These are phyloP conservation scores for Raddia guianensis DNA, from an alignment of 176 grass and related monocot genomes.

Conservation along the genomic window DNA sequence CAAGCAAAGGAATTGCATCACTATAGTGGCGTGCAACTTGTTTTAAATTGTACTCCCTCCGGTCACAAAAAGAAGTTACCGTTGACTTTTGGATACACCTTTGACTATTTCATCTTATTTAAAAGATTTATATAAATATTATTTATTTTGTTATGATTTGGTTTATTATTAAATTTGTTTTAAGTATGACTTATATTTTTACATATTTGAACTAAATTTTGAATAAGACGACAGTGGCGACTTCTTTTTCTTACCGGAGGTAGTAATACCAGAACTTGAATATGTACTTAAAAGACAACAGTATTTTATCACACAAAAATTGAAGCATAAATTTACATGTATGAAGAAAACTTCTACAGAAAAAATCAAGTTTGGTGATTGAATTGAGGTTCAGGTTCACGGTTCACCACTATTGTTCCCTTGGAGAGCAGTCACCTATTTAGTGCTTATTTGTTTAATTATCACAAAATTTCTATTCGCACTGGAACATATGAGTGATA, in stretches of 20 bases:
- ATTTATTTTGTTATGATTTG: no score
- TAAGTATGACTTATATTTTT: no score
- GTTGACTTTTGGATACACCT: no score
- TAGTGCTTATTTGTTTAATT: neutral
- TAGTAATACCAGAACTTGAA: slow-evolving; percentile 3
- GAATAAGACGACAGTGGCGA: no score
- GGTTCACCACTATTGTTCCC: neutral
- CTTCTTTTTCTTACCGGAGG: no score
- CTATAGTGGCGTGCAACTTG: neutral
- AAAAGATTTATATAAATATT: no score
- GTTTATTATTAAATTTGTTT: no score
- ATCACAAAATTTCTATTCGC: neutral
- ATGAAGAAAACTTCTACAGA: neutral
- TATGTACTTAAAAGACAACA: neutral
- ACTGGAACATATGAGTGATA: slow-evolving; percentile 25
- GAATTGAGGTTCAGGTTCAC: slow-evolving; percentile 29
- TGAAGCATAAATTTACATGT: neutral
- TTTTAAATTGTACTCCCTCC: neutral
- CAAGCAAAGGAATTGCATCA: neutral
- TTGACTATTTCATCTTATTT: no score
- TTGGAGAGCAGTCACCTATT: neutral
- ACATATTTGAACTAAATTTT: no score
- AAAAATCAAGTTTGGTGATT: neutral
- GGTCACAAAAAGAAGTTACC: no score
- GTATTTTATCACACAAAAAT: neutral